These are phyloP conservation scores for Wickerhamiella sergipiensis DNA, from an alignment of 805 yeast species.

Conservation along the genomic window DNA sequence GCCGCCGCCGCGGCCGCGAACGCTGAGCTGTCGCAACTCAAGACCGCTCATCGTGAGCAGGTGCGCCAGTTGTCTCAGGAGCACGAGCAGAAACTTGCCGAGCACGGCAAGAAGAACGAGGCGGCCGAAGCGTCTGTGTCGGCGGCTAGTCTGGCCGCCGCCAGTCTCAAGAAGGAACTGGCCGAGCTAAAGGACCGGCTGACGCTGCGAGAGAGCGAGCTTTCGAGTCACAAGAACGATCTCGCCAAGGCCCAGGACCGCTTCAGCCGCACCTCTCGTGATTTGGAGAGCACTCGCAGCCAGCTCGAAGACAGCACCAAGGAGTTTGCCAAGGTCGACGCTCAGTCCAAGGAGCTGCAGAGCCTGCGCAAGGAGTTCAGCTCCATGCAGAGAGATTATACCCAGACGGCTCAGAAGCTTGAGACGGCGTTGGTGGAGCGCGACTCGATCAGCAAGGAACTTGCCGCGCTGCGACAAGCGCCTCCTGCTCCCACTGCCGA, in stretches of 20 bases:
- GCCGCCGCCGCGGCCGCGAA: neutral
- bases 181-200: conserved; percentile 12
- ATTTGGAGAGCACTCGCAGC: neutral
- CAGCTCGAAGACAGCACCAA: conserved; percentile 3
- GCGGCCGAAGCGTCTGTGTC: conserved; percentile 22
- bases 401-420: neutral
- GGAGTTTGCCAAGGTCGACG: conserved; percentile 2
- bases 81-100: conserved; percentile 3
- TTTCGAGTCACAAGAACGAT: neutral
- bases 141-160: conserved; percentile 21
- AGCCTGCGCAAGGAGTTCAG: neutral
- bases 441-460: neutral
- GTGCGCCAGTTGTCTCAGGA: neutral
- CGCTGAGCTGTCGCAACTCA: conserved; percentile 2
- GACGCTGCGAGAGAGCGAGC: neutral
- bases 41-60: conserved; percentile 10
- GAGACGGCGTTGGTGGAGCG: neutral
- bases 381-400: neutral
- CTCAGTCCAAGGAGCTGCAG: neutral
- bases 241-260: neutral
- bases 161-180: conserved; percentile 13
- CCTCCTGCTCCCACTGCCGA: neutral
- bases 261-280: neutral
- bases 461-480: neutral
- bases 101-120: conserved; percentile 16